Evolutionary conservation across 768 basidiomycete species (phyloP).

Genomic region (Royoungia palumana): DNA sequence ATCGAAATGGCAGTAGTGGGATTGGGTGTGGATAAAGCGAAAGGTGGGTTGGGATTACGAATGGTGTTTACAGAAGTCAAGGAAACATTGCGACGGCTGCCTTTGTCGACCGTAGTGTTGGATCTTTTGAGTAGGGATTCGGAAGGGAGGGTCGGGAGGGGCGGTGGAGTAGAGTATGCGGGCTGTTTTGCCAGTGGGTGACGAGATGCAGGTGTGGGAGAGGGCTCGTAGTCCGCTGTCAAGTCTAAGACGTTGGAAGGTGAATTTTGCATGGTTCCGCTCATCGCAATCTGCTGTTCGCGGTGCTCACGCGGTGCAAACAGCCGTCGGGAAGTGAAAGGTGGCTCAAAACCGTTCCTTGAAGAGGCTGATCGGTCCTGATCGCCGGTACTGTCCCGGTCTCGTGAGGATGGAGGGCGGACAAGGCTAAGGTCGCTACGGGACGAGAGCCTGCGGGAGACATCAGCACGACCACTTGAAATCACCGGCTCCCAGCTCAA

Average conservation of each 20-base stretch:
- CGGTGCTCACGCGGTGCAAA: constrained; percentile 58
- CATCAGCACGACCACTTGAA: constrained; percentile 17
- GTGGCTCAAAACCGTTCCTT: constrained; percentile 18
- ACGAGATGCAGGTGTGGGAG: constrained; percentile 43
- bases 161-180: constrained; percentile 52
- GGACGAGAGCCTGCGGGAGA: constrained; percentile 27
- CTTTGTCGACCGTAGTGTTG: constrained; percentile 22
- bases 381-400: constrained; percentile 24
- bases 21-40: constrained; percentile 50
- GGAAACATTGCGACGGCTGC: constrained; percentile 42
- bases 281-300: constrained; percentile 34
- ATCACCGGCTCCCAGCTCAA: constrained; percentile 42
- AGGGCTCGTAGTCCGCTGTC: constrained; percentile 40
- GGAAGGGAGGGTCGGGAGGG: constrained; percentile 57
- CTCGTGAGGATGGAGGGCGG: constrained; percentile 27
- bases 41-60: constrained; percentile 40
- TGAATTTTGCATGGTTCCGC: constrained; percentile 15
- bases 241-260: constrained; percentile 29
- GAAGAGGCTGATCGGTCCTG: constrained; percentile 26
- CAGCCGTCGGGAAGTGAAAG: constrained; percentile 47
- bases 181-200: constrained; percentile 36
- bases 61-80: constrained; percentile 44
- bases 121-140: constrained; percentile 41
- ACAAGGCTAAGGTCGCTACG: constrained; percentile 20
- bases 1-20: constrained; percentile 66